Conservation (phyloP, 495 filamentous ascomycete genomes). For the Talaromyces nanjingensis region DNA sequence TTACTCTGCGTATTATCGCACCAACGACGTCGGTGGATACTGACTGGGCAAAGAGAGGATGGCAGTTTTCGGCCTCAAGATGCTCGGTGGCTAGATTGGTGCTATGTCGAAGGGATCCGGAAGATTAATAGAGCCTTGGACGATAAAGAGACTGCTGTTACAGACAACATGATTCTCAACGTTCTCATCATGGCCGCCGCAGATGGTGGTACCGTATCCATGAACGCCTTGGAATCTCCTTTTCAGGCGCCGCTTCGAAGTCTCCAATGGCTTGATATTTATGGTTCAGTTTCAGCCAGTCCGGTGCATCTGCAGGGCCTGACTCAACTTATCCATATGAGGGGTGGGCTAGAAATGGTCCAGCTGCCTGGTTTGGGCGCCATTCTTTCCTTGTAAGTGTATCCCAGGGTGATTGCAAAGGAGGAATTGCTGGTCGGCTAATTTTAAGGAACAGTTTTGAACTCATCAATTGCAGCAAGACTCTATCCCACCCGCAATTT, state of each 20-base stretch:
- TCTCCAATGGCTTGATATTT: slow-evolving; percentile 38
- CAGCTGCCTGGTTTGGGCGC: slow-evolving; percentile 23
- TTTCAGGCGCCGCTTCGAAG: slow-evolving; percentile 32
- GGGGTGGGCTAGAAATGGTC: slow-evolving; percentile 30
- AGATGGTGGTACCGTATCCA: slow-evolving; percentile 3
- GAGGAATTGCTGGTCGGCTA: neutral
- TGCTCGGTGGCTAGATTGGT: slow-evolving; percentile 21
- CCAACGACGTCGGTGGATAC: slow-evolving; percentile 30
- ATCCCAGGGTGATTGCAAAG: neutral
- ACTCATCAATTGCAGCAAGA: slow-evolving; percentile 24
- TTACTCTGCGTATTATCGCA: slow-evolving; percentile 35
- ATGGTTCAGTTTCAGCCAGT: slow-evolving; percentile 31
- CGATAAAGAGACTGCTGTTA: slow-evolving; percentile 23
- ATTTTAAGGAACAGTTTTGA: slow-evolving; percentile 23
- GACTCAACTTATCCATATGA: slow-evolving; percentile 26
- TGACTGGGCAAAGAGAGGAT: slow-evolving; percentile 11
- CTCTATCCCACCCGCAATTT: slow-evolving; percentile 25
- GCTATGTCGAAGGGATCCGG: slow-evolving; percentile 31
- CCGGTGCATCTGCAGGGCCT: slow-evolving; percentile 31
- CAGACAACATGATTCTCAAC: slow-evolving; percentile 31
- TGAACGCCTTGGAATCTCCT: slow-evolving; percentile 15
- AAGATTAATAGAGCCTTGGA: slow-evolving; percentile 28
- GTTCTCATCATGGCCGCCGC: slow-evolving; percentile 32
- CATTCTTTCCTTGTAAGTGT: slow-evolving; percentile 30
- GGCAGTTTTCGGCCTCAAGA: slow-evolving; percentile 20